A percentile compares a stretch with the other conserved stretches of the same genome.
These are phyloP conservation scores for Teunomyces lycoperdinae DNA, from an alignment of 805 yeast genomes.

Conservation along the genomic window DNA sequence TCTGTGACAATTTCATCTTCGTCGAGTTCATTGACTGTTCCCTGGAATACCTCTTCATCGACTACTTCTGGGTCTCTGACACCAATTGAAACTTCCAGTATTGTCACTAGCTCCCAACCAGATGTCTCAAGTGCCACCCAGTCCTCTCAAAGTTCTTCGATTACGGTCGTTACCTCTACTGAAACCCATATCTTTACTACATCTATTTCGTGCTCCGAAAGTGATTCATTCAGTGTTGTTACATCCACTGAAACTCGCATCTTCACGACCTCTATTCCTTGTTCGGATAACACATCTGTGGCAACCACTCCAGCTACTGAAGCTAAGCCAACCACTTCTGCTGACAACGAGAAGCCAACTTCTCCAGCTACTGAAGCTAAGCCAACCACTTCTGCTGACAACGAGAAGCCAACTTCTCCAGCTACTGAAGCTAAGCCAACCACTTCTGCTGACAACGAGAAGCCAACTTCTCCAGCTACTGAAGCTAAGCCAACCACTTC, in stretches of 20 bases:
- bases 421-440: neutral
- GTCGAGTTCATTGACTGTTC: neutral
- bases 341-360: too few relatives aligned
- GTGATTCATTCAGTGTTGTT: neutral
- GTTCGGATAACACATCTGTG: neutral
- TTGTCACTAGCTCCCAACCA: too few relatives aligned
- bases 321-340: neutral
- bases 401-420: neutral
- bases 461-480: neutral
- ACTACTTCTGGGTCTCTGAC: neutral
- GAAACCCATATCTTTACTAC: neutral
- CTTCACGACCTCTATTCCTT: neutral
- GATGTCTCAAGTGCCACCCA: neutral
- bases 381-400: neutral
- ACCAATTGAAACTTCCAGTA: neutral
- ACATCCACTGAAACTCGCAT: neutral
- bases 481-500: neutral
- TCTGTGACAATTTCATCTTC: neutral
- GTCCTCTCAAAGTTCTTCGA: neutral
- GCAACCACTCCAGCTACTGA: neutral
- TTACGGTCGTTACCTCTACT: neutral
- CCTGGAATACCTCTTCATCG: neutral
- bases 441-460: neutral
- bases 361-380: neutral
- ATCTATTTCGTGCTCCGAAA: neutral